Evolutionary conservation across 2,329 filamentous ascomycete genomes (phyloP).

Genomic region (Ceratocystis diversiconidia): DNA sequence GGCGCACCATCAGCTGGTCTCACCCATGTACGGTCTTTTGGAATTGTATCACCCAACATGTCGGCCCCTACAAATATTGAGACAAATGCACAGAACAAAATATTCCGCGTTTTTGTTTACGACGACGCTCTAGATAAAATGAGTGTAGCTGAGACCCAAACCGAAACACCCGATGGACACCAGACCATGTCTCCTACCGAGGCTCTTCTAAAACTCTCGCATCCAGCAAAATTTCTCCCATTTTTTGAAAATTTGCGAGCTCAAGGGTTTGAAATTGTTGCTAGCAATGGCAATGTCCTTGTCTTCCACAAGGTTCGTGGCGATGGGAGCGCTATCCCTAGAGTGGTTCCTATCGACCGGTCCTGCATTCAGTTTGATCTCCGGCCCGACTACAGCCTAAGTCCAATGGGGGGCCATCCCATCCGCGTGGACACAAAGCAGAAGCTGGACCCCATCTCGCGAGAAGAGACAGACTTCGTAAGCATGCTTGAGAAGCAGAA

Average conservation of each 20-base stretch:
- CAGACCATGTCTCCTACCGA: slow-evolving; percentile 37
- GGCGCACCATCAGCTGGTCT: slow-evolving; percentile 21
- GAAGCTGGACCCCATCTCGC: neutral
- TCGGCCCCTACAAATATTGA: slow-evolving; percentile 16
- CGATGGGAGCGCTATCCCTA: slow-evolving; percentile 20
- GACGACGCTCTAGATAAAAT: slow-evolving; percentile 51
- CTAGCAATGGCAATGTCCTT: slow-evolving; percentile 47
- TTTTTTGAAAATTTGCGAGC: slow-evolving; percentile 44
- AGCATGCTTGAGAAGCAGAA: slow-evolving; percentile 8
- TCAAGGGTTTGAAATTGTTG: slow-evolving; percentile 53
- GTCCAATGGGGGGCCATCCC: slow-evolving; percentile 2
- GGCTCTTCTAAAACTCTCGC: slow-evolving; percentile 44
- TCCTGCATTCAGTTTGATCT: slow-evolving; percentile 1
- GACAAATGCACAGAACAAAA: slow-evolving; percentile 36
- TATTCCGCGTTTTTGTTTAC: slow-evolving; percentile 34
- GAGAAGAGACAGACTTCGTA: slow-evolving; percentile 1
- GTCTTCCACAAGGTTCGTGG: slow-evolving; percentile 48
- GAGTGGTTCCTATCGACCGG: slow-evolving; percentile 5
- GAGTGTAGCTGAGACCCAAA: slow-evolving; percentile 38
- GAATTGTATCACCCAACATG: slow-evolving; percentile 12
- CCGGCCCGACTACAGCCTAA: slow-evolving; percentile 9
- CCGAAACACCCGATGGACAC: slow-evolving; percentile 30
- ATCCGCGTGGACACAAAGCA: slow-evolving; percentile 11
- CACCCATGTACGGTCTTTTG: slow-evolving; percentile 21
- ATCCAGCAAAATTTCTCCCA: slow-evolving; percentile 51